phyloP scores from a whole-genome alignment of 164 flowering plant species.

The Euptelea pleiosperma region DNA sequence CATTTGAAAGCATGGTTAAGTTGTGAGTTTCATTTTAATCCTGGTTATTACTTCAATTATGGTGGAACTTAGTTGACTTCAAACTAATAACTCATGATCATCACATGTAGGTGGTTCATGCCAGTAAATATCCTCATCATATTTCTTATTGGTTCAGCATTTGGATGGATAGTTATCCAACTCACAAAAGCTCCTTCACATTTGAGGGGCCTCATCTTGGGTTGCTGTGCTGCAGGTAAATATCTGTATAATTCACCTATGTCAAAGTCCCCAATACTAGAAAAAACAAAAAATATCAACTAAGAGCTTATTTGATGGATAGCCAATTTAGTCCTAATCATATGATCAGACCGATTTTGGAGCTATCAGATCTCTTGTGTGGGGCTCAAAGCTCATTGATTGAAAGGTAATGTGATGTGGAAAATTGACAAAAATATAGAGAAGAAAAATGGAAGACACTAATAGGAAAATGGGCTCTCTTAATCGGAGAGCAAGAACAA shows the following conservation, averaged over 20 bases:
- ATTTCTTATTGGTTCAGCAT: constrained; percentile 56
- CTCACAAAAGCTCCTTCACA: constrained; percentile 57
- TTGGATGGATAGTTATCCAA: constrained; percentile 62
- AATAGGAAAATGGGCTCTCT: too few species aligned
- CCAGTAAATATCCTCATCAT: constrained; percentile 71
- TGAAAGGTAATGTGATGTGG: too few species aligned
- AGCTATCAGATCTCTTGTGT: too few species aligned
- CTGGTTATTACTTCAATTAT: neutral
- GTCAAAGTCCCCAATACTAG: too few species aligned
- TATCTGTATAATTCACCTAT: neutral
- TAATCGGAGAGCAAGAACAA: too few species aligned
- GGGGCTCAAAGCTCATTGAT: too few species aligned
- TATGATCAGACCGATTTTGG: too few species aligned
- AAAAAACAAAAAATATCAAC: too few species aligned
- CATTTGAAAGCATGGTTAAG: constrained; percentile 45
- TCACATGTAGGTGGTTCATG: constrained; percentile 82
- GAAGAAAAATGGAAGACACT: too few species aligned
- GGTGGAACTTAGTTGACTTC: neutral
- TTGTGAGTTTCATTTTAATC: constrained; percentile 43
- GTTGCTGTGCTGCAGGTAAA: constrained; percentile 81
- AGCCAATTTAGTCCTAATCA: too few species aligned
- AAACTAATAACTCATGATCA: neutral
- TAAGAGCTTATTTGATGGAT: too few species aligned
- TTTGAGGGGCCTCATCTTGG: constrained; percentile 67
- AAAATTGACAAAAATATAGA: too few species aligned